Evolutionary conservation across 805 yeast genomes (phyloP).

Genomic region (Ogataea chonburiensis): DNA sequence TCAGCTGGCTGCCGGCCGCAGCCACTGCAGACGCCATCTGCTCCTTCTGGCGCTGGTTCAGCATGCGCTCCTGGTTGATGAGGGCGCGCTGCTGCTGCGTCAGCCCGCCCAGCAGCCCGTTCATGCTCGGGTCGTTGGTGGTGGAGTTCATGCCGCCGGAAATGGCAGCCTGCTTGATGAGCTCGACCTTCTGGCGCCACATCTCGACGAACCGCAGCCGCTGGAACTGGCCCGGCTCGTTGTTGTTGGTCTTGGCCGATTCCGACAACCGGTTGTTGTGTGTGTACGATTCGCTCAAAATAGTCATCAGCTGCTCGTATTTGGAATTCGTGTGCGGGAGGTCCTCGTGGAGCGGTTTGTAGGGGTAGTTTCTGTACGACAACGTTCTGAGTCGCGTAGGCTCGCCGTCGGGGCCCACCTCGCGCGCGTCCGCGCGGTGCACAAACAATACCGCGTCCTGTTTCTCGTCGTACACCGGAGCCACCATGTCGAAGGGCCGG

Average conservation of each 20-base stretch:
- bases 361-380: conserved; percentile 27
- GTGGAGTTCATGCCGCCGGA: conserved; percentile 22
- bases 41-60: conserved; percentile 32
- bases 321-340: conserved; percentile 74
- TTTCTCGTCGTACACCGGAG: conserved; percentile 39
- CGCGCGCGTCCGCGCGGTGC: conserved; percentile 41
- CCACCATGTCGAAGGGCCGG: conserved; percentile 44
- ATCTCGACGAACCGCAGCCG: conserved; percentile 87
- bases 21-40: conserved; percentile 36
- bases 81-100: conserved; percentile 31
- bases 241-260: conserved; percentile 27
- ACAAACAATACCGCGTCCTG: conserved; percentile 33
- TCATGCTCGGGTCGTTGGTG: conserved; percentile 23
- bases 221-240: conserved; percentile 61
- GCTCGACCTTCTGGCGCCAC: conserved; percentile 66
- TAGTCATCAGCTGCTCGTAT: conserved; percentile 86
- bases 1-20: conserved; percentile 21
- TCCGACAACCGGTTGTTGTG: conserved; percentile 31
- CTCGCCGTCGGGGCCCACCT: conserved; percentile 12
- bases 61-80: conserved; percentile 30
- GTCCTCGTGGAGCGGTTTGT: conserved; percentile 58
- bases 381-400: conserved; percentile 7
- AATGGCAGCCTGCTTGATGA: conserved; percentile 44
- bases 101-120: conserved; percentile 29
- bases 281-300: conserved; percentile 50